A percentile compares a stretch with the other conserved stretches of the same genome.
Evolutionary conservation across 2,329 filamentous ascomycete genomes (phyloP).

Genomic region (Fusarium pininemorale): DNA sequence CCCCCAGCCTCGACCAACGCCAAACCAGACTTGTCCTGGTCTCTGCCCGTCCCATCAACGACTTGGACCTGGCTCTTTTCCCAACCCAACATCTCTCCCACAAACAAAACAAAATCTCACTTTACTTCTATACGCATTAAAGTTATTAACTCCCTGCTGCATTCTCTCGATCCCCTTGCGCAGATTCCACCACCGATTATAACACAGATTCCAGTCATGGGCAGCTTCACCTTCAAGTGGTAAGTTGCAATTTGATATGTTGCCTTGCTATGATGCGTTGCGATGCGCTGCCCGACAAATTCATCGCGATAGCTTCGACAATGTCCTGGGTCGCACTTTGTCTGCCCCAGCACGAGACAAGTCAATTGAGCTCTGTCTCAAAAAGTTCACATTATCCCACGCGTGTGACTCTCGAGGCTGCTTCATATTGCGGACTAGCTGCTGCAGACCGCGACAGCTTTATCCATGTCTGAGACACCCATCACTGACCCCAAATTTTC

Average conservation of each 20-base stretch:
- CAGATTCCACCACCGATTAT: constrained; percentile 24
- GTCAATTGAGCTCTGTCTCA: constrained; percentile 27
- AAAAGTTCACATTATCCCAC: background rate
- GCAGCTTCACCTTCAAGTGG: constrained; percentile 77
- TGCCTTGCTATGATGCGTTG: background rate
- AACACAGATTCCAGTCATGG: constrained; percentile 58
- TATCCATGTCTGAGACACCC: constrained; percentile 37
- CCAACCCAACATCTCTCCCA: constrained; percentile 36
- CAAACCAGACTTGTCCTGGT: constrained; percentile 39
- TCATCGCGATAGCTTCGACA: background rate
- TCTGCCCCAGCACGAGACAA: constrained; percentile 10
- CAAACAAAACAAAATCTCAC: constrained; percentile 34
- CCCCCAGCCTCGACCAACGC: constrained; percentile 39
- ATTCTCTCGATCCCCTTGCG: constrained; percentile 15
- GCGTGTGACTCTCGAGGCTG: constrained; percentile 1
- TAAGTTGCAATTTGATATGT: constrained; percentile 52
- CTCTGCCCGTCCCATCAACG: constrained; percentile 26
- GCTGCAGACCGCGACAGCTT: constrained; percentile 14
- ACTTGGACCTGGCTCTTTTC: constrained; percentile 31
- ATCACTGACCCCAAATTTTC: constrained; percentile 33
- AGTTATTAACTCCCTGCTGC: constrained; percentile 21
- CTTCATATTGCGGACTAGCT: constrained; percentile 18
- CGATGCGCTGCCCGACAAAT: constrained; percentile 25
- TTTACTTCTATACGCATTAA: constrained; percentile 28
- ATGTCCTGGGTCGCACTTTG: constrained; percentile 7